phyloP scores from a whole-genome alignment of 148 eudicot species.

The Diospyros kaki region DNA sequence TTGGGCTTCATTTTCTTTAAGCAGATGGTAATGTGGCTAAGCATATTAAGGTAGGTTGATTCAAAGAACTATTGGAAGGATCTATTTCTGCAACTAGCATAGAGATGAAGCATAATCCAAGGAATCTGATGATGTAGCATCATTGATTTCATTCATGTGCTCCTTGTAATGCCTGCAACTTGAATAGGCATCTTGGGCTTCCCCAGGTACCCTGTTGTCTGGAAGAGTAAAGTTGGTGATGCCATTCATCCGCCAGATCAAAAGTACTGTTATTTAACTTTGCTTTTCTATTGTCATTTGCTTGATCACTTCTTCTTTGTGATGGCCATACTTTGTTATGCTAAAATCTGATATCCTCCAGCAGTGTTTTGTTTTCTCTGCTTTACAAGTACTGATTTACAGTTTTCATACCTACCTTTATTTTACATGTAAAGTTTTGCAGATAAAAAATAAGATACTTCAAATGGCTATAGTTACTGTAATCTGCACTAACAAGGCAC shows the following conservation, averaged over 20 bases:
- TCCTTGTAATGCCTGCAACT: neutral
- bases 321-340: neutral
- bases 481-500: no score
- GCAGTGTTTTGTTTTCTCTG: neutral
- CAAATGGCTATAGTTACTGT: neutral
- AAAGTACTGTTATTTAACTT: no score
- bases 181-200: neutral
- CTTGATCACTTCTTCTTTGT: neutral
- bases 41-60: neutral
- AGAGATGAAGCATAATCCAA: neutral
- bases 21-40: neutral
- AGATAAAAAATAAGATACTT: no score
- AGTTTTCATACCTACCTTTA: no score
- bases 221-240: no score
- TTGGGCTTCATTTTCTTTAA: neutral
- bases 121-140: neutral
- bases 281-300: neutral
- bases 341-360: neutral
- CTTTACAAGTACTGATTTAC: neutral
- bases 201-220: neutral
- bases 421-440: no score
- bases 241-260: no score
- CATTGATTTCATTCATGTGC: neutral
- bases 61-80: neutral
- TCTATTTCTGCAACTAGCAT: neutral